phyloP scores from a whole-genome alignment of 23 red algal species.

The Chondrus crispus region DNA sequence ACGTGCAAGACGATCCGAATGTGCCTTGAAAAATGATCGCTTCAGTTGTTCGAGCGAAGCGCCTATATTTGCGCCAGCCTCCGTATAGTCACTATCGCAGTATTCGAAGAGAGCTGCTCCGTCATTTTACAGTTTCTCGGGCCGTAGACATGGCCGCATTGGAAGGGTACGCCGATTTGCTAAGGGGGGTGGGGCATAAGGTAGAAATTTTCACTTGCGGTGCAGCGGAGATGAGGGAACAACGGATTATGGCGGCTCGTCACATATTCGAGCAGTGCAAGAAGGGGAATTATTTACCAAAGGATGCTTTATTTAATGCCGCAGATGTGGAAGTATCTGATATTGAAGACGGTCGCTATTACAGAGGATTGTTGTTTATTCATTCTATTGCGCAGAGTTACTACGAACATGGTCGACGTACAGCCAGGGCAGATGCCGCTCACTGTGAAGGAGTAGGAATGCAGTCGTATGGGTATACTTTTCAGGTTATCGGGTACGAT shows the following conservation, averaged over 20 bases:
- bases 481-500: background rate
- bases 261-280: background rate
- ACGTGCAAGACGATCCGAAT: constrained; percentile 11
- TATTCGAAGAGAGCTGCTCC: background rate
- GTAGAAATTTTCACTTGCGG: background rate
- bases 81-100: background rate
- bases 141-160: background rate
- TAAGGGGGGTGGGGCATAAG: background rate
- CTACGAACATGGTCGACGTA: background rate
- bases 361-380: background rate
- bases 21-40: background rate
- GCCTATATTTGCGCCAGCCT: background rate
- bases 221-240: background rate
- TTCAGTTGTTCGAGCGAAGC: background rate
- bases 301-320: background rate
- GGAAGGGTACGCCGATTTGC: background rate
- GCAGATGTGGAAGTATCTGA: background rate
- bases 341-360: background rate
- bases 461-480: background rate
- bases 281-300: background rate
- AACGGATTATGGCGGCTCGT: background rate
- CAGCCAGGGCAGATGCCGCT: background rate
- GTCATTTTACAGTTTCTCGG: background rate
- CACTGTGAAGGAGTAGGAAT: background rate
- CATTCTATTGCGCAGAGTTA: background rate